Base-by-base conservation (phyloP, 2,329 filamentous ascomycete species). In the Xylariomycetidae sp. region DNA sequence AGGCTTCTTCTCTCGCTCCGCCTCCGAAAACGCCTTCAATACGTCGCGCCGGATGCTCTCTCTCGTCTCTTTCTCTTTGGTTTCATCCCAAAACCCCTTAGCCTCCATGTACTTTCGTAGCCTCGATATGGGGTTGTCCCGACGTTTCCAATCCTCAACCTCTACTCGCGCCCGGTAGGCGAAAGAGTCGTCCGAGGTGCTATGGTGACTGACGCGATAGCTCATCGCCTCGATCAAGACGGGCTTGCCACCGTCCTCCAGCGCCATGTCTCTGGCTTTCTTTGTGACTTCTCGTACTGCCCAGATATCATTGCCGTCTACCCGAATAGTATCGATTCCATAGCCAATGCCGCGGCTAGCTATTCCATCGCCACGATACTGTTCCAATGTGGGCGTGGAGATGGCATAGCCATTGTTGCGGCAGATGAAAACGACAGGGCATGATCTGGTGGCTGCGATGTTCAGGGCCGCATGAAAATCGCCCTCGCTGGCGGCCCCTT, bases 131-230 rank as follows among this genome's bases (percentile, higher is more conserved):
- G 88, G 88, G 52, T 95, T 95, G 54, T 95, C 89, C 10, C 88
- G 70, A 0, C 87, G 72, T 60, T 93, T 94, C 88, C 88, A 95
- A 56, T 94, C 86, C 56, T 95, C 87, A 59, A 98, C 92, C 54
- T 98, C 92, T 1, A 95, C 80, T 17, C 83, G 79, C 2, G 89
- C 88, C 7, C 92, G 83, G 64, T 98, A 98, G 1, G 92, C 92
- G 53, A 95, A 98, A 17, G 85, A 92, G 62, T 98, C 92, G 54
- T 98, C 92, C 1, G 85, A 92, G 1, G 92, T 98, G 60, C 87
- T 95, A 65, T 98, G 92, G 57, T 98, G 88, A 6, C 85, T 90
- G 26, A 96, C 89, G n/a, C 92, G 87, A 63, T 98, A 98, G 16
- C 85, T 90, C 85, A 98, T 94, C 35, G 88, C 88, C 63, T 98